Evolutionary conservation across 495 filamentous ascomycete species (phyloP).

Genomic region (Elaphomyces granulatus): DNA sequence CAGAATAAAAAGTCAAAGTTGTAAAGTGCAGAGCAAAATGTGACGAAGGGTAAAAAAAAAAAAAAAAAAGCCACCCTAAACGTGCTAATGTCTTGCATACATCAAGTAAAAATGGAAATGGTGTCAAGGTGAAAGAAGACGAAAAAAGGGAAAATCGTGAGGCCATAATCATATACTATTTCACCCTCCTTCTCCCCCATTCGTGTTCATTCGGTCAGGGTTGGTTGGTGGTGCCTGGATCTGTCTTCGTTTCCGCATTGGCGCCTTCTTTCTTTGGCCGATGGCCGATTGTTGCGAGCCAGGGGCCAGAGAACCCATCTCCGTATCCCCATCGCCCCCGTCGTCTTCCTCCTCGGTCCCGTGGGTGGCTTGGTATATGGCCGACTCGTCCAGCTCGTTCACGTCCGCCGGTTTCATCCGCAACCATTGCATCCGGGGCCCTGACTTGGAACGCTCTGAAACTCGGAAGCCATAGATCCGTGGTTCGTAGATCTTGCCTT

Average conservation of each 20-base stretch:
- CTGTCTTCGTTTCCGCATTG: constrained; percentile 34
- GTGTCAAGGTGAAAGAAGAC: constrained; percentile 11
- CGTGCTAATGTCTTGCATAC: too few species aligned
- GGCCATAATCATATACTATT: background rate
- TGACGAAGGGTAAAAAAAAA: constrained; percentile 4
- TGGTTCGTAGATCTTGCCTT: constrained; percentile 76
- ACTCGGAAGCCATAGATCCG: constrained; percentile 95
- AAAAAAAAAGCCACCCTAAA: too few species aligned
- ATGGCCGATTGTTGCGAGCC: constrained; percentile 21
- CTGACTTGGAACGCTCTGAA: constrained; percentile 68
- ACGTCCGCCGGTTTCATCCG: constrained; percentile 69
- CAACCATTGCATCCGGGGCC: constrained; percentile 94
- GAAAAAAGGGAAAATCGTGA: constrained; percentile 2
- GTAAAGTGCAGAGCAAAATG: constrained; percentile 8
- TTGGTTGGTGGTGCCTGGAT: constrained; percentile 4
- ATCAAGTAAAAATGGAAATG: too few species aligned
- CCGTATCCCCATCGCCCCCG: constrained; percentile 37
- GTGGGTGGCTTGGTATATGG: constrained; percentile 27
- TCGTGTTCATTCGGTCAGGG: constrained; percentile 25
- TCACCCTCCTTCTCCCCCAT: constrained; percentile 20
- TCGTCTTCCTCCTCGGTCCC: constrained; percentile 21
- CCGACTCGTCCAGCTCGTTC: constrained; percentile 66
- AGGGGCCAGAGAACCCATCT: constrained; percentile 16
- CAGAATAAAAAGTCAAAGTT: too few species aligned
- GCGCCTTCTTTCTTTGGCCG: constrained; percentile 36